phyloP scores from a whole-genome alignment of 2,329 filamentous ascomycete genomes.

The Ceratocystis colombiana region DNA sequence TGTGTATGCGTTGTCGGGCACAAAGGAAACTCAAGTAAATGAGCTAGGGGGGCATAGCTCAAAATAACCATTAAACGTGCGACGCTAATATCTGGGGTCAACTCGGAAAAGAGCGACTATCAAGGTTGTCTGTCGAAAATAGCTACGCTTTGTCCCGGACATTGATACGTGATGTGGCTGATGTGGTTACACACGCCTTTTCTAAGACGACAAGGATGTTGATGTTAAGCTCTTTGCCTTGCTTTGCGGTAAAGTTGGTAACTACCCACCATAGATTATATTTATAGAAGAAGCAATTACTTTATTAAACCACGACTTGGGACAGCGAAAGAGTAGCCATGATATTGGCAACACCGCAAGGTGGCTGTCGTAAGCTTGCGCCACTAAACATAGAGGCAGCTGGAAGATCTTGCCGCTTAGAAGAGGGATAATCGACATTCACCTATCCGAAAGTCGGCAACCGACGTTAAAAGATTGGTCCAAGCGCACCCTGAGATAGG shows the following conservation, averaged over 20 bases:
- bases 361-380: background rate
- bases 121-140: background rate
- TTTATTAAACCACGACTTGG: background rate
- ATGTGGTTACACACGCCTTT: background rate
- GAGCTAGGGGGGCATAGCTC: background rate
- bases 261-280: background rate
- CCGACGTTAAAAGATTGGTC: background rate
- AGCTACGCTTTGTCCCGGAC: background rate
- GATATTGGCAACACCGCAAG: background rate
- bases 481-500: background rate
- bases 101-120: background rate
- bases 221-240: background rate
- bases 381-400: background rate
- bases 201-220: background rate
- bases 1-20: background rate
- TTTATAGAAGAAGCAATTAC: background rate
- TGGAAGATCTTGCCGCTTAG: background rate
- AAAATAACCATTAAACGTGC: no score
- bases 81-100: background rate
- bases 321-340: background rate
- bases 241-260: background rate
- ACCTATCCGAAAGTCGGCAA: conserved; percentile 2
- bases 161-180: background rate
- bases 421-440: background rate
- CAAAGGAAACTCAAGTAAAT: background rate